phyloP scores from a whole-genome alignment of 225 moss, liverwort and hornwort genomes.

The Thuidium tamariscinum region DNA sequence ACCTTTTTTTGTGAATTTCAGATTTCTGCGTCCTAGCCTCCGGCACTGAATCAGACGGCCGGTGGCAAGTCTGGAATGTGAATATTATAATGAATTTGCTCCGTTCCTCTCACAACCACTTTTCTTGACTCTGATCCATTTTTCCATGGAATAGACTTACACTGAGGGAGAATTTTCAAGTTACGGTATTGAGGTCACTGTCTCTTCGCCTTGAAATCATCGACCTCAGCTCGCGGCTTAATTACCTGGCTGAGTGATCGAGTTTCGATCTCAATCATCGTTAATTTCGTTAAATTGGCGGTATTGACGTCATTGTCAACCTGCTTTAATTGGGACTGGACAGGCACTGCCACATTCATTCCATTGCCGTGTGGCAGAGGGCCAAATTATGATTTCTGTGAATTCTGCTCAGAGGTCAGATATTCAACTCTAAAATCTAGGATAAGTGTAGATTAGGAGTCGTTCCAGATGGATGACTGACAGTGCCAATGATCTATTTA shows the following conservation, averaged over 20 bases:
- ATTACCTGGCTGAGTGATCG: neutral
- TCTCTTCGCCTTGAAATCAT: neutral
- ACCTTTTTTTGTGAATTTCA: neutral
- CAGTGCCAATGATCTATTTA: neutral
- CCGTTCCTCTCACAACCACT: neutral
- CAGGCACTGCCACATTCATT: neutral
- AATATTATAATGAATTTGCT: neutral
- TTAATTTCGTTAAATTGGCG: neutral
- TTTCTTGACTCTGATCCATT: neutral
- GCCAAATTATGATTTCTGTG: too few species aligned
- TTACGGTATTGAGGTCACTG: neutral
- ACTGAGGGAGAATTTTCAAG: too few species aligned
- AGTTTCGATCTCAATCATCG: neutral
- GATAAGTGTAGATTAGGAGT: neutral
- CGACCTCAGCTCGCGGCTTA: neutral
- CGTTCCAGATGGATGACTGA: neutral
- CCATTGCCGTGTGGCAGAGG: neutral
- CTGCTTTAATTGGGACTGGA: neutral
- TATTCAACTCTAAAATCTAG: neutral
- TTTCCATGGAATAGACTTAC: neutral
- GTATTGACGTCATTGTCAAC: neutral
- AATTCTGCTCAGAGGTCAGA: neutral
- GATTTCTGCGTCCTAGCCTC: neutral
- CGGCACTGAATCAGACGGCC: neutral
- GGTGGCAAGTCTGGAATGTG: neutral